Conservation (phyloP, 176 grass and related monocot genomes). For the Raddia distichophylla region DNA sequence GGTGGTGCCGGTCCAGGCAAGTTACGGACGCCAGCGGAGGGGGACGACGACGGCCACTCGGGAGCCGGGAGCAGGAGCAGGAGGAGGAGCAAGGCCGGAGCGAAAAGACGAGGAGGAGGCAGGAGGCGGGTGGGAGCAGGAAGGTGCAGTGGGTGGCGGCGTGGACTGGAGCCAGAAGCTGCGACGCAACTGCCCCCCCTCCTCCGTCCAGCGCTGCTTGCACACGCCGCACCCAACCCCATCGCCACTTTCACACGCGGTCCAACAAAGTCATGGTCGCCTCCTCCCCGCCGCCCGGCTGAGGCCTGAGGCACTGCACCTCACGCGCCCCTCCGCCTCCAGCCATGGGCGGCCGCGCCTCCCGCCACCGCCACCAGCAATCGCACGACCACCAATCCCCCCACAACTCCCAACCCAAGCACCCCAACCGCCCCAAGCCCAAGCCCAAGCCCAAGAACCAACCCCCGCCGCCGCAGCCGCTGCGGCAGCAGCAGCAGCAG, state of each 20-base stretch:
- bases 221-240: background rate
- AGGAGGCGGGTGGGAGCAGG: too few species aligned
- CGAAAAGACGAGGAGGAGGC: too few species aligned
- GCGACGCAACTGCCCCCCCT: too few species aligned
- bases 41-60: background rate
- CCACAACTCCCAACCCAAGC: slow-evolving; percentile 29
- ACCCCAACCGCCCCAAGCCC: slow-evolving; percentile 23
- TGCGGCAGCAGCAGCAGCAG: background rate
- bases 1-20: too few species aligned
- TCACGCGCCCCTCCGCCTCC: background rate
- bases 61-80: too few species aligned
- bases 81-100: too few species aligned
- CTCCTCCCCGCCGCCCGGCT: background rate
- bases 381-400: background rate
- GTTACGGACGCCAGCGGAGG: background rate
- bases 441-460: slow-evolving; percentile 10
- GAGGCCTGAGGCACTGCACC: background rate
- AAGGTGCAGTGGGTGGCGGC: too few species aligned
- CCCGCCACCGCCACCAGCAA: slow-evolving; percentile 52
- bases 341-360: slow-evolving; percentile 74
- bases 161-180: too few species aligned
- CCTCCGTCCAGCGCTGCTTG: too few species aligned
- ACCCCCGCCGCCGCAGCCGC: background rate
- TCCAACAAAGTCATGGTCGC: slow-evolving; percentile 3
- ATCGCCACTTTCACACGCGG: background rate